Evolutionary conservation across 1,284 basidiomycete species (phyloP), one percentile per base, ranked within the genome.

Genomic region (Tranzscheliella williamsii): DNA sequence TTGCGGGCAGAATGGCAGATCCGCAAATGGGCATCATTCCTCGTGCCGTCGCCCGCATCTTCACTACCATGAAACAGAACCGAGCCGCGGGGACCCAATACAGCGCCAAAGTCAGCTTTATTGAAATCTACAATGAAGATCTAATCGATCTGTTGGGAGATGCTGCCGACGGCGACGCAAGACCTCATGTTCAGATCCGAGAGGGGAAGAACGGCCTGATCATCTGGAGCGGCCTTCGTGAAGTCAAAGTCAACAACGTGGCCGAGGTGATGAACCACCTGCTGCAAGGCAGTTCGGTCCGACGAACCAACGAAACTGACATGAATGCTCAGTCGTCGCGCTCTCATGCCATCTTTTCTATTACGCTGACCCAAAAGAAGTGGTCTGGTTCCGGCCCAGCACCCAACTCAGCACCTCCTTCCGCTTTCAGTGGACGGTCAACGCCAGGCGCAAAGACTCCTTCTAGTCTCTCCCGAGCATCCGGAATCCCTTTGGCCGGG

Each of bases 291-390:
- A 89, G 90, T 16, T 84, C 88, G 12, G 87, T 94, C 39, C 85
- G 94, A 38, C 86, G 93, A 44, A 98, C 95, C 5, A 93, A 94
- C 67, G 91, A 95, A 79, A 98, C 94, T 30, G 91, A 93, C 73
- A 97, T 98, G 94, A 98, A 98, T 76, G 89, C 91, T 4, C 91
- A 96, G 76, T 94, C 90, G 1, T 97, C 93, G 34, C 89, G 94
- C 60, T 95, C 91, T 20, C 94, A 98, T 83, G 94, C 95, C 47
- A 97, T 98, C 79, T 98, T 98, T 79, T 95, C 93, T 34, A 83
- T 99, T 48, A 96, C 90, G 5, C 82, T 99, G 39, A 89, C 85
- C 1, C 94, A 72, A 29, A 63, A 57, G 34, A 64, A 67, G 46
- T 69, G 47, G 51, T 53, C 62, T 12, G 72, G 72, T 1, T 46